A percentile compares a stretch with the other conserved stretches of the same genome.
phyloP scores from a whole-genome alignment of 2,329 filamentous ascomycete species.

The Colletotrichum sublineola region DNA sequence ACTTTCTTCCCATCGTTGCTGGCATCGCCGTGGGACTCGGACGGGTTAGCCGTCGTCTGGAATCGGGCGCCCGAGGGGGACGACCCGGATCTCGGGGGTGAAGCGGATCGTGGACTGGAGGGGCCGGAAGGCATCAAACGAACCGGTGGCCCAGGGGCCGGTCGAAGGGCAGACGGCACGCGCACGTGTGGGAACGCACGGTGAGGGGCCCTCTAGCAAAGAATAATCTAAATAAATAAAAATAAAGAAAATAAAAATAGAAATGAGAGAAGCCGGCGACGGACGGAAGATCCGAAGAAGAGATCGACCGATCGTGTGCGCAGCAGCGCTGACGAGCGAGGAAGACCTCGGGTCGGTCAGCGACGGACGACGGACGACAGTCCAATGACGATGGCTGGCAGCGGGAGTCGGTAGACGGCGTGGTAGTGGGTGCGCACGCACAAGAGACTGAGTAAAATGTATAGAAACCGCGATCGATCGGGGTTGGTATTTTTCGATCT shows the following conservation, averaged over 20 bases:
- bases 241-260: no score
- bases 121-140: conserved; percentile 41
- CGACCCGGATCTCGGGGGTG: conserved; percentile 25
- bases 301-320: neutral
- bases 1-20: conserved; percentile 25
- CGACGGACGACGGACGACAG: neutral
- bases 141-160: conserved; percentile 28
- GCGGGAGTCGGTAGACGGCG: no score
- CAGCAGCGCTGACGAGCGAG: neutral
- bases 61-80: conserved; percentile 1
- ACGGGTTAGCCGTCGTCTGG: neutral
- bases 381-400: neutral
- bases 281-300: neutral
- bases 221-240: neutral
- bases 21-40: neutral
- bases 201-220: neutral
- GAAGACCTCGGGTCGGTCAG: neutral
- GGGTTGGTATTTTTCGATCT: conserved; percentile 22
- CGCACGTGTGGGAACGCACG: conserved; percentile 27
- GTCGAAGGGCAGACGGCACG: conserved; percentile 1
- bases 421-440: neutral
- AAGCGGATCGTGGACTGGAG: conserved; percentile 36
- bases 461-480: conserved; percentile 7
- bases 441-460: neutral
- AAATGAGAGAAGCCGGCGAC: neutral